phyloP scores from a whole-genome alignment of 352 stramenopile genomes.

The Pythium aquatile region DNA sequence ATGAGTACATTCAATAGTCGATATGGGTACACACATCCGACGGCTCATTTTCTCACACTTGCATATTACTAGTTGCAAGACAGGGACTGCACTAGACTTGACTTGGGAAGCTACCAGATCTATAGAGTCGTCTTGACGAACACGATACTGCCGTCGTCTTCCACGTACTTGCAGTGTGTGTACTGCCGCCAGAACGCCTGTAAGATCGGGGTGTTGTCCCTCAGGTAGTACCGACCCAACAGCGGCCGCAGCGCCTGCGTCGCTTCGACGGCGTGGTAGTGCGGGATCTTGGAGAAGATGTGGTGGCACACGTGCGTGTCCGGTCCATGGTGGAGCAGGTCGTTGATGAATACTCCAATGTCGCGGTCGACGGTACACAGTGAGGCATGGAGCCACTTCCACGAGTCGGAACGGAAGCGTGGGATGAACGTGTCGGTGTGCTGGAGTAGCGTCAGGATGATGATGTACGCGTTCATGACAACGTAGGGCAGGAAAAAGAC shows the following conservation, averaged over 20 bases:
- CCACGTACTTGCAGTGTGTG: constrained; percentile 94
- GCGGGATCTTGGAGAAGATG: constrained; percentile 99
- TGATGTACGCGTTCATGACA: constrained; percentile 95
- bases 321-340: constrained; percentile 97
- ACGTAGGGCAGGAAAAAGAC: constrained; percentile 97
- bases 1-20: too few species aligned
- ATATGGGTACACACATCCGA: too few species aligned
- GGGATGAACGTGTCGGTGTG: constrained; percentile 98
- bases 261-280: constrained; percentile 97
- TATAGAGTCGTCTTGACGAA: constrained; percentile 75
- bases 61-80: too few species aligned
- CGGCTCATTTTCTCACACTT: too few species aligned
- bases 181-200: constrained; percentile 92
- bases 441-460: constrained; percentile 98
- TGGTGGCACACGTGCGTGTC: constrained; percentile 98
- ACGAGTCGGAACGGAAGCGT: constrained; percentile 93
- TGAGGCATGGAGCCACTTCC: constrained; percentile 96
- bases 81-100: too few species aligned
- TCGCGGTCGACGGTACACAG: constrained; percentile 97
- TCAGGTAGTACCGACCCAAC: constrained; percentile 94
- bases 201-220: too few species aligned
- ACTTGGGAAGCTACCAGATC: neutral
- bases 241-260: constrained; percentile 92
- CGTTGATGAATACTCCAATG: constrained; percentile 95
- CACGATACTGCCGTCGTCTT: constrained; percentile 89